Evolutionary conservation across 2,329 filamentous ascomycete genomes (phyloP).

Genomic region (Ophiosphaerella narmari): DNA sequence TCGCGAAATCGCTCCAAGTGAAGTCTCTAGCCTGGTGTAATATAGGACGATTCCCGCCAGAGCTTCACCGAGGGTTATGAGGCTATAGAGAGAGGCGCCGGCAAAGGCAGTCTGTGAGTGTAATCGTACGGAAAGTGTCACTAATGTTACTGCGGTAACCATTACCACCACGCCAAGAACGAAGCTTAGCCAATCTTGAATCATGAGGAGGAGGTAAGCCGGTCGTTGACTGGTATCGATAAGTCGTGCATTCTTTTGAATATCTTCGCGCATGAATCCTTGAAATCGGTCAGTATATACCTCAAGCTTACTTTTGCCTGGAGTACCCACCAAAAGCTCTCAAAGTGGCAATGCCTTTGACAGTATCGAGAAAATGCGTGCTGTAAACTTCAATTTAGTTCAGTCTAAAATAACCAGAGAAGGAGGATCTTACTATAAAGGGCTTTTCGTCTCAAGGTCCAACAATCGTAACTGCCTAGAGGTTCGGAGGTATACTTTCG

Average conservation of each 20-base stretch:
- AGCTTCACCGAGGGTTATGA: constrained; percentile 13
- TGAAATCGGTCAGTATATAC: too few relatives aligned
- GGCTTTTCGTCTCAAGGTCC: constrained; percentile 55
- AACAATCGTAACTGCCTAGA: constrained; percentile 54
- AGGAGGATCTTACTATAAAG: constrained; percentile 41
- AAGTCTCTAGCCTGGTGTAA: constrained; percentile 23
- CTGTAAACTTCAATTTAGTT: too few relatives aligned
- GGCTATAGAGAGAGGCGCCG: constrained; percentile 21
- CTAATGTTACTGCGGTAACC: constrained; percentile 35
- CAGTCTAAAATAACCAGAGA: too few relatives aligned
- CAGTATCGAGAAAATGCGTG: constrained; percentile 55
- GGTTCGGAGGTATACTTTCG: constrained; percentile 50
- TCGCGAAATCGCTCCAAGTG: constrained; percentile 22
- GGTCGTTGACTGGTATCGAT: constrained; percentile 46
- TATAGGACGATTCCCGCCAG: constrained; percentile 13
- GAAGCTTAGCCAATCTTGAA: constrained; percentile 48
- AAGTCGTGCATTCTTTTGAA: constrained; percentile 26
- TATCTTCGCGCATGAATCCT: constrained; percentile 16
- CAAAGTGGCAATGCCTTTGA: constrained; percentile 53
- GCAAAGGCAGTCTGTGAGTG: constrained; percentile 22
- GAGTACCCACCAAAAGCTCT: constrained; percentile 45
- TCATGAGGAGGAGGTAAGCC: constrained; percentile 47
- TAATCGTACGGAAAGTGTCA: constrained; percentile 27
- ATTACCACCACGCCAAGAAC: constrained; percentile 43
- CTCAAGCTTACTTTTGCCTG: too few relatives aligned